These are phyloP conservation scores for Fusarium staphyleae DNA, from an alignment of 2,329 filamentous ascomycete species.

Conservation along the genomic window DNA sequence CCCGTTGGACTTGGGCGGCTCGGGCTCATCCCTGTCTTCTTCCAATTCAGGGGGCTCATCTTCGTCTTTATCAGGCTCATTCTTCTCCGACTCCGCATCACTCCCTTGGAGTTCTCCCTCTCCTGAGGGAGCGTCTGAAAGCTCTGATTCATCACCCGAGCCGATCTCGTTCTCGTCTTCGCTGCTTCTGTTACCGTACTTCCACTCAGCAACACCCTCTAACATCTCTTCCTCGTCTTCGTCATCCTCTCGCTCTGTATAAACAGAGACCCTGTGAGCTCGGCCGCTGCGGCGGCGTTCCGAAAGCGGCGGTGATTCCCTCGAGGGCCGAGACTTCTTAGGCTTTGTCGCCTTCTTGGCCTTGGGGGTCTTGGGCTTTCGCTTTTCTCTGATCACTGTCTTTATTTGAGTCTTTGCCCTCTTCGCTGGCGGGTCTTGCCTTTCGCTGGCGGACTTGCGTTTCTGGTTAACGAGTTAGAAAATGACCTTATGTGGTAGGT, in stretches of 20 bases:
- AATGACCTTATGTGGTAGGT: background rate
- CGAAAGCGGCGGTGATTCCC: constrained; percentile 46
- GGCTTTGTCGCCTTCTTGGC: constrained; percentile 47
- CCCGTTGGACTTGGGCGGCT: constrained; percentile 38
- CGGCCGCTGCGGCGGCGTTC: constrained; percentile 66
- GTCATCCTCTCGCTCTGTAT: constrained; percentile 63
- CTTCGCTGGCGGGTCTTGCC: constrained; percentile 53
- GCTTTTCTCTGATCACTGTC: constrained; percentile 48
- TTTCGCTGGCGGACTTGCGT: constrained; percentile 62
- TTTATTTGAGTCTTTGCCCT: constrained; percentile 49
- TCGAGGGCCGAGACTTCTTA: constrained; percentile 42
- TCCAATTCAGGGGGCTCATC: constrained; percentile 27
- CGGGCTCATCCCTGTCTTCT: constrained; percentile 32
- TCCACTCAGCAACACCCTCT: constrained; percentile 66
- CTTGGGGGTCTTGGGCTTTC: constrained; percentile 45
- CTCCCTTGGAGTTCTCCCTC: constrained; percentile 21
- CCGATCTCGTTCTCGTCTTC: constrained; percentile 31
- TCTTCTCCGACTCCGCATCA: constrained; percentile 18
- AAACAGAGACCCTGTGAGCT: constrained; percentile 55
- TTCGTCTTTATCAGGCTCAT: constrained; percentile 12
- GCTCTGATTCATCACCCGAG: constrained; percentile 30
- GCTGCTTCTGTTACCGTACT: constrained; percentile 51
- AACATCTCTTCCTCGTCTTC: constrained; percentile 69
- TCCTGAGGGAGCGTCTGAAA: constrained; percentile 34
- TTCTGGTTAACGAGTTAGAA: constrained; percentile 55